Evolutionary conservation across 192 early-diverging fungal species (phyloP), one percentile per base, ranked within the genome.

Genomic region (Backusella australiensis): DNA sequence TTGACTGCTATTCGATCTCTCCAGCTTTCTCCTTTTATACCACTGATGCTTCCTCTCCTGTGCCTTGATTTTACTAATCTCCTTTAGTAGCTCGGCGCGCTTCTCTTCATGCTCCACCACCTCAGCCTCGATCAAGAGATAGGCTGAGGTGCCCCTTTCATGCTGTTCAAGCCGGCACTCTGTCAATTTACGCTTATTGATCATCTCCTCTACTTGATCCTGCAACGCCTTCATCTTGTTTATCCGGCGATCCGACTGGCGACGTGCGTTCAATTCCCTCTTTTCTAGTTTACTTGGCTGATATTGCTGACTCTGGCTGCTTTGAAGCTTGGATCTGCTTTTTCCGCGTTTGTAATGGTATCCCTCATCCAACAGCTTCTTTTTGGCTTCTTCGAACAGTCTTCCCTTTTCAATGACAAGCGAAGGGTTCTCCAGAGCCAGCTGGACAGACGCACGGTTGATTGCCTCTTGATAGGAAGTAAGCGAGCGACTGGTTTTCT

Each of bases 41-140:
- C 88, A 89, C 65, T 87, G 88, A 71, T 89, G 88, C 72, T 89
- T 89, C 59, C 88, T 83, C 74, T 89, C 88, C 74, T 89, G 86
- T 29, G 82, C 80, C 68, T 85, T 85, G 14, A 87, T 76, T 8
- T 52, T 73, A 42, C 72, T 67, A 11, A 73, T 67, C 39, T 78
- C 77, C 36, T 36, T 67, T 63, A 36, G 29, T 39, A 74, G 12
- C 1, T 34, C n/a, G 11, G 34, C 11, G 14, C 53, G 53, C 5
- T 73, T 79, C 1, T 73, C 72, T 34, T 86, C 38, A 36, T 87
- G 77, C 36, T 82, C 78, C 15, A 65, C 73, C 14, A 87, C 35
- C 17, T 76, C 72, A 0, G 41, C 26, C 49, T 78, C 68, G n/a
- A 79, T 74, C 6, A 67, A 49, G 12, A 38, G 39, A 38, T 38